These are phyloP conservation scores for Fusarium anguioides DNA, from an alignment of 2,329 filamentous ascomycete genomes.

Conservation along the genomic window DNA sequence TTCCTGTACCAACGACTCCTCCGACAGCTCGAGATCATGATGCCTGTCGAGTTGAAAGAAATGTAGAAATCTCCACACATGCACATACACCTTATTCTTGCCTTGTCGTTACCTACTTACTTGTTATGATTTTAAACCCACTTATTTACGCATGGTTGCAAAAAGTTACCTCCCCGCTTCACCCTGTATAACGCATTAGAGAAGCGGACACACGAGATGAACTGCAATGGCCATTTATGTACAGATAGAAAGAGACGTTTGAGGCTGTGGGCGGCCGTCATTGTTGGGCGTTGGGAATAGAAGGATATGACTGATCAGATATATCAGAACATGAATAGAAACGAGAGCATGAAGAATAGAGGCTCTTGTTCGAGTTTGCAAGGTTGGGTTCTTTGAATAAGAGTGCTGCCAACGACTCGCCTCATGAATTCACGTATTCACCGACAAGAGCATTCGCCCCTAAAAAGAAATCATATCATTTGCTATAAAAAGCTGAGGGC, in stretches of 20 bases:
- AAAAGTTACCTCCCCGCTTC: conserved; percentile 15
- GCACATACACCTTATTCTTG: conserved; percentile 23
- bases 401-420: not conserved
- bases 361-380: conserved; percentile 36
- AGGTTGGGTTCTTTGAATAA: not conserved
- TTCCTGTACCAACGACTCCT: conserved; percentile 92
- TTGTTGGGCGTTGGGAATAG: conserved; percentile 49
- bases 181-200: conserved; percentile 30
- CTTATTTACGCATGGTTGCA: conserved; percentile 20
- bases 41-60: conserved; percentile 47
- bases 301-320: conserved; percentile 38
- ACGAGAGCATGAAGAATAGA: conserved; percentile 43
- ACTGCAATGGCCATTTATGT: conserved; percentile 44
- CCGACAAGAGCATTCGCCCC: not conserved
- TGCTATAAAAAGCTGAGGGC: not conserved
- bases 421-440: not conserved
- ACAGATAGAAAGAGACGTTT: conserved; percentile 42
- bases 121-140: conserved; percentile 29
- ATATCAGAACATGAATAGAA: conserved; percentile 44
- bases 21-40: conserved; percentile 73
- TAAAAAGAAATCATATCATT: not conserved
- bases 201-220: conserved; percentile 31
- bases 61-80: conserved; percentile 40
- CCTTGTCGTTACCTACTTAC: conserved; percentile 31
- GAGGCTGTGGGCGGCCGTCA: conserved; percentile 36